A percentile compares a stretch with the other conserved stretches of the same genome.
Evolutionary conservation across 2,329 filamentous ascomycete genomes (phyloP).

Genomic region (Beauveria varroae): DNA sequence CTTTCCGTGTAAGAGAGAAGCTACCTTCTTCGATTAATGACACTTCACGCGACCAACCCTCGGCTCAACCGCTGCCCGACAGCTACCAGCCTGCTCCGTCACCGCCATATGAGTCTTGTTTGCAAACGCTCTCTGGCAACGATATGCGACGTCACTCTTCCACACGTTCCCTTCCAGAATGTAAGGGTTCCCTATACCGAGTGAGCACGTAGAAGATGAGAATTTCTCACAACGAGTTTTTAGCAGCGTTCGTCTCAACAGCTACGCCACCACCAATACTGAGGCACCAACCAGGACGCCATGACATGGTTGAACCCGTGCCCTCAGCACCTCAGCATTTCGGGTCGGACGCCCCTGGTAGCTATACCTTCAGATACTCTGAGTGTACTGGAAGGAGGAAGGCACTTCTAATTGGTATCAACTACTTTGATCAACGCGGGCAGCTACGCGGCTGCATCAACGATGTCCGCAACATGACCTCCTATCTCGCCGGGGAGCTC

Average conservation of each 20-base stretch:
- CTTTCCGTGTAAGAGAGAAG: too few species aligned
- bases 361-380: constrained; percentile 85
- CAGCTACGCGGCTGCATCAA: constrained; percentile 93
- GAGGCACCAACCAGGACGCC: constrained; percentile 21
- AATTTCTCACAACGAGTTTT: too few species aligned
- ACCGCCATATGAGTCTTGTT: not conserved
- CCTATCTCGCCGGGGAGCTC: constrained; percentile 80
- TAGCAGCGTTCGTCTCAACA: too few species aligned
- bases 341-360: constrained; percentile 69
- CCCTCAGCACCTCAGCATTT: constrained; percentile 63
- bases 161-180: not conserved
- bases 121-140: not conserved
- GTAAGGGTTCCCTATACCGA: not conserved
- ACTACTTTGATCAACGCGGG: constrained; percentile 89
- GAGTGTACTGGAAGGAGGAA: constrained; percentile 84
- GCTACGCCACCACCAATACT: not conserved
- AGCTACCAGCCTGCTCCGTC: not conserved
- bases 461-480: constrained; percentile 94
- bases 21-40: too few species aligned
- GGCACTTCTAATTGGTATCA: constrained; percentile 87
- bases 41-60: too few species aligned
- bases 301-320: constrained; percentile 56
- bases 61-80: too few species aligned
- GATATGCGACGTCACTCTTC: not conserved
- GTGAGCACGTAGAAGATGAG: too few species aligned